Percentiles rank a stretch among this genome's conserved stretches.
Conservation (phyloP, 2,329 filamentous ascomycete species). For the Beauveria bassiana region DNA sequence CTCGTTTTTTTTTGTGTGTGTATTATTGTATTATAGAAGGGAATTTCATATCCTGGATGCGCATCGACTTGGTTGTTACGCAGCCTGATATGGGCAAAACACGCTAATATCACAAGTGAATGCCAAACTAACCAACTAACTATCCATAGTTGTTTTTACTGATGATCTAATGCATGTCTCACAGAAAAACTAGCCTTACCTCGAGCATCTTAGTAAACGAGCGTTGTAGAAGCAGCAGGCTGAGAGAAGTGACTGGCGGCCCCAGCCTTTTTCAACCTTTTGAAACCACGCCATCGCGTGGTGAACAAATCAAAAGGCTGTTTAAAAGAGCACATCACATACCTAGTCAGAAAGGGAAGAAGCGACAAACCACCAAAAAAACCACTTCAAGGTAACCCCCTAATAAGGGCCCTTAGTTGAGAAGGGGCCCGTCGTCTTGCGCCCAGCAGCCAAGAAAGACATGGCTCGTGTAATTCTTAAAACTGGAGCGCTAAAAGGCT, state of each 20-base stretch:
- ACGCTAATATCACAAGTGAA: no score
- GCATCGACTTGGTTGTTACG: no score
- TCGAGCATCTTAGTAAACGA: background rate
- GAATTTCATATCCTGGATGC: no score
- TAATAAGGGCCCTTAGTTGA: background rate
- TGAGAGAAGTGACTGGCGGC: background rate
- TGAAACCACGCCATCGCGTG: background rate
- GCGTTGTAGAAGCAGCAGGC: background rate
- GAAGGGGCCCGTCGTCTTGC: background rate
- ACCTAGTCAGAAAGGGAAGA: background rate
- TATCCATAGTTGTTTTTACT: no score
- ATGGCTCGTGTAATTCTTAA: background rate
- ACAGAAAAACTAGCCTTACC: background rate
- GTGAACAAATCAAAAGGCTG: background rate
- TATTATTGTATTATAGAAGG: no score
- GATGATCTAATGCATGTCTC: no score
- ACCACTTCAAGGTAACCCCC: background rate
- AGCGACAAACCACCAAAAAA: no score
- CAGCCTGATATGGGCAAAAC: no score
- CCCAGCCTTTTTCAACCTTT: background rate
- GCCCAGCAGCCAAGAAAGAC: background rate
- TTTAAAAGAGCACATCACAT: background rate
- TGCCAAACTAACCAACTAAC: no score
- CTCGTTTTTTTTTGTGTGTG: no score
- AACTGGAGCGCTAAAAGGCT: background rate